Conservation (phyloP, 345 rosid genomes). For the Kandelia obovata region DNA sequence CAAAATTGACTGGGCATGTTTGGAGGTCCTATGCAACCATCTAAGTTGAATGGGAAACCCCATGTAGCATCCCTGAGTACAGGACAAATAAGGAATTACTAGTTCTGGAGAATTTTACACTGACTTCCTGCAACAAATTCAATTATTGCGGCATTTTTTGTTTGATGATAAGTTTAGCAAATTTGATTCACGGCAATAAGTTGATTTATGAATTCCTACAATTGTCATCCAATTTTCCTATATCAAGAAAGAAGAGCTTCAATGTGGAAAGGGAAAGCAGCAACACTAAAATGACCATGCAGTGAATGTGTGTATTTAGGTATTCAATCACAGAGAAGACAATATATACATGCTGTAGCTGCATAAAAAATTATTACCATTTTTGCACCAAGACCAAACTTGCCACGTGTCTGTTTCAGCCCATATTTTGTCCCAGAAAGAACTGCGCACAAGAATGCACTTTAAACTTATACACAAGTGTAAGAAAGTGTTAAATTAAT, state of each 20-base stretch:
- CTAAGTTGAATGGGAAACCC: too few relatives aligned
- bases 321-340: constrained; percentile 9
- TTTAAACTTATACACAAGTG: constrained; percentile 8
- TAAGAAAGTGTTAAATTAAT: not conserved
- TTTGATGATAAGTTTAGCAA: not conserved
- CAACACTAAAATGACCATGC: not conserved
- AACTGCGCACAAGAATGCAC: constrained; percentile 47
- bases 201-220: not conserved
- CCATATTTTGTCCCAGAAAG: constrained; percentile 97
- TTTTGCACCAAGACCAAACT: constrained; percentile 98
- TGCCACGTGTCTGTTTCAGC: constrained; percentile 95
- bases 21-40: too few relatives aligned
- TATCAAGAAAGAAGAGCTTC: not conserved
- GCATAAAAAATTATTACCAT: constrained; percentile 51
- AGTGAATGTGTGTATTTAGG: not conserved
- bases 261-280: constrained; percentile 2
- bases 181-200: not conserved
- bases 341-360: constrained; percentile 4
- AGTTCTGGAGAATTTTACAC: not conserved
- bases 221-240: constrained; percentile 1
- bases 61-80: too few relatives aligned
- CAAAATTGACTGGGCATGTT: too few relatives aligned
- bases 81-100: too few relatives aligned
- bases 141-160: not conserved
- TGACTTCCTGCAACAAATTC: not conserved